These are phyloP conservation scores for Pseudonitzschia multiseries DNA, from an alignment of 108 stramenopile species.

Conservation along the genomic window DNA sequence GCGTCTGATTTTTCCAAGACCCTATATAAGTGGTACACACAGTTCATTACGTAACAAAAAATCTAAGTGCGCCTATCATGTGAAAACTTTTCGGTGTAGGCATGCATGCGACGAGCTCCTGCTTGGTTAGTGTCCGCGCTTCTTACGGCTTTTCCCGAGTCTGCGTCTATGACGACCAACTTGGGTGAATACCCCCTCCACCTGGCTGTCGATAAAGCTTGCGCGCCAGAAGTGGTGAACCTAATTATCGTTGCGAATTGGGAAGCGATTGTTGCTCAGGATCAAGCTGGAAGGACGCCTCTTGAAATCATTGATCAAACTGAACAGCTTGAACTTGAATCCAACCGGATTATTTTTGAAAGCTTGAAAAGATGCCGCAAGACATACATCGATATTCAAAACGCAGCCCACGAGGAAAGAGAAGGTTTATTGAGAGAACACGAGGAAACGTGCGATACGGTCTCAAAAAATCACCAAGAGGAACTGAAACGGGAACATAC, in stretches of 20 bases:
- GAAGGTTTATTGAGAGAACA: slow-evolving; percentile 40
- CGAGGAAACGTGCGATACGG: slow-evolving; percentile 23
- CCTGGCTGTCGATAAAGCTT: slow-evolving; percentile 57
- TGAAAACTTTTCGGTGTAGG: slow-evolving; percentile 27
- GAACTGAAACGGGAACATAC: slow-evolving; percentile 34
- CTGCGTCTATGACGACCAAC: slow-evolving; percentile 47
- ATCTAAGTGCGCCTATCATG: neutral
- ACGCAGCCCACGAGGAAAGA: slow-evolving; percentile 17
- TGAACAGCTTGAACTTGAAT: slow-evolving; percentile 48
- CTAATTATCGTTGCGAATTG: slow-evolving; percentile 61
- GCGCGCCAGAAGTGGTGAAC: slow-evolving; percentile 65
- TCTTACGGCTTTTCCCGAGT: slow-evolving; percentile 66
- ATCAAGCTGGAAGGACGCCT: slow-evolving; percentile 78
- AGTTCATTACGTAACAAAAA: neutral
- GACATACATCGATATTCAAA: slow-evolving; percentile 30
- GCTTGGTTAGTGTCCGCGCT: slow-evolving; percentile 62
- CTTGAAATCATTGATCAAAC: slow-evolving; percentile 50
- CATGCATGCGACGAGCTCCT: slow-evolving; percentile 73
- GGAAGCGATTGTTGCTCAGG: slow-evolving; percentile 53
- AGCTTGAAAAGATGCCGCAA: slow-evolving; percentile 32
- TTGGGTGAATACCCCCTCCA: slow-evolving; percentile 70
- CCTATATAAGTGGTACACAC: neutral
- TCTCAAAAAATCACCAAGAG: slow-evolving; percentile 44
- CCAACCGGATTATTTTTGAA: slow-evolving; percentile 37
- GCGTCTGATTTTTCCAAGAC: neutral